Base-by-base conservation (phyloP, 306 rosid genomes). In the Begonia masoniana region DNA sequence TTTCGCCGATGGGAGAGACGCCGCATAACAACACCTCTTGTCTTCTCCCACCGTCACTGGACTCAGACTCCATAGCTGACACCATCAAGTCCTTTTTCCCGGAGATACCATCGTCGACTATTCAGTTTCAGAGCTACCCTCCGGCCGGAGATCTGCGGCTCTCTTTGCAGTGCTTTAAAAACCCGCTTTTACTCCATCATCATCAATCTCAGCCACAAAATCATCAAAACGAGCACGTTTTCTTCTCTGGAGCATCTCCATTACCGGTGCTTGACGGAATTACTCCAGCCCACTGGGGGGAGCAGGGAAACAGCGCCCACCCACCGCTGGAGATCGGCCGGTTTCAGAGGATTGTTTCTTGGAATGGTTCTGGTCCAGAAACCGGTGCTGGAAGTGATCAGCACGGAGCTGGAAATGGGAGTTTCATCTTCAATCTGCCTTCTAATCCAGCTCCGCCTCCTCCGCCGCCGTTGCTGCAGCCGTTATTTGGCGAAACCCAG, bases 131-230 rank as follows among this genome's bases (percentile, higher is more conserved):
- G 39, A 72, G 42, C 36, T 82, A 68, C 56, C 74, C 82, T 9
- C 71, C 88, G 24, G 91, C 51, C 63, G 95, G 81, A 75, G 97
- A 91, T 81, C 92, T 91, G 10, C 68, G 92, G 39, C 88, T 91
- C 35, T 85, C 97, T 10, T 74, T 91, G 7, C 97, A 83, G 56
- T 83, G 96, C 9, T 77, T 86, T 50, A 66, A 67, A 24, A 85
- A 80, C 72, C 82, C 95, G 7, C 65, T 75, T 49, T 61, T 80
- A 35, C 79, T 85, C 19, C 65, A 60, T 47, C 63, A 51, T 7
- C 60, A 56, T 43, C 62, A 58, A 19, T 51, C 62, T 59, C 63
- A 59, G 31, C 63, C 47, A 15, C 63, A 59, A 14, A 41, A 19
- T 26, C 74, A 78, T 10, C 75, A 78, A 36, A 71, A 63, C 13